Percentiles rank a stretch among this genome's conserved stretches.
phyloP scores from a whole-genome alignment of 2,329 filamentous ascomycete species.

The Bipolaris victoriae region DNA sequence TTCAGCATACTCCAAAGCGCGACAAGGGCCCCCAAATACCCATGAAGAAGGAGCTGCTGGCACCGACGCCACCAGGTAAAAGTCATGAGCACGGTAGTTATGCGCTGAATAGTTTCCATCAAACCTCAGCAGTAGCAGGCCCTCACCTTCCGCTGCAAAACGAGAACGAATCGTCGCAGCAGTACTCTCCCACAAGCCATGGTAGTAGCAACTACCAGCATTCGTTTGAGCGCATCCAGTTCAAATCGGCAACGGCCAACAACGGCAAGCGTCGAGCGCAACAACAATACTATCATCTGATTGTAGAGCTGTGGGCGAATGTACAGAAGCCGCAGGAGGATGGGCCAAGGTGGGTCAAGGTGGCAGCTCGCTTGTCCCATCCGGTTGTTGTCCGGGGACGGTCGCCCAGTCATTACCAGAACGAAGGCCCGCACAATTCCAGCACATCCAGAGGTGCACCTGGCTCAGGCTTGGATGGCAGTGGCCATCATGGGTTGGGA shows the following conservation, averaged over 20 bases:
- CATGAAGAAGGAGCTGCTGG: constrained; percentile 72
- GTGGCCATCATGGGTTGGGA: constrained; percentile 65
- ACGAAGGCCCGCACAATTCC: constrained; percentile 53
- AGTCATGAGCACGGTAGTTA: constrained; percentile 49
- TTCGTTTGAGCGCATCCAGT: constrained; percentile 87
- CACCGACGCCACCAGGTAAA: constrained; percentile 67
- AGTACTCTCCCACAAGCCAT: constrained; percentile 45
- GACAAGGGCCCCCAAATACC: constrained; percentile 84
- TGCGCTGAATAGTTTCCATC: constrained; percentile 49
- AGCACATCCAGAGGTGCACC: constrained; percentile 42
- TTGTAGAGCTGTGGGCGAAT: constrained; percentile 67
- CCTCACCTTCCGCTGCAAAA: constrained; percentile 54
- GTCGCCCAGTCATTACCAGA: constrained; percentile 53
- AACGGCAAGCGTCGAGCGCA: constrained; percentile 89
- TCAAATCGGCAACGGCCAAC: constrained; percentile 92
- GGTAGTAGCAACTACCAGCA: constrained; percentile 54
- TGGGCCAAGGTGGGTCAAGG: constrained; percentile 45
- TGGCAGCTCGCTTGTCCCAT: constrained; percentile 44
- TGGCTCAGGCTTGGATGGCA: constrained; percentile 38
- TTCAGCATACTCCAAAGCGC: constrained; percentile 89
- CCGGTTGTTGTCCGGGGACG: constrained; percentile 51
- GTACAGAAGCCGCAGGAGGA: constrained; percentile 40
- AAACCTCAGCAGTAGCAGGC: constrained; percentile 39
- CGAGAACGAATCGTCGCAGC: constrained; percentile 39
- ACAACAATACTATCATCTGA: constrained; percentile 91